Base-by-base conservation (phyloP, 1,284 basidiomycete species). In the Volvariella volvacea region DNA sequence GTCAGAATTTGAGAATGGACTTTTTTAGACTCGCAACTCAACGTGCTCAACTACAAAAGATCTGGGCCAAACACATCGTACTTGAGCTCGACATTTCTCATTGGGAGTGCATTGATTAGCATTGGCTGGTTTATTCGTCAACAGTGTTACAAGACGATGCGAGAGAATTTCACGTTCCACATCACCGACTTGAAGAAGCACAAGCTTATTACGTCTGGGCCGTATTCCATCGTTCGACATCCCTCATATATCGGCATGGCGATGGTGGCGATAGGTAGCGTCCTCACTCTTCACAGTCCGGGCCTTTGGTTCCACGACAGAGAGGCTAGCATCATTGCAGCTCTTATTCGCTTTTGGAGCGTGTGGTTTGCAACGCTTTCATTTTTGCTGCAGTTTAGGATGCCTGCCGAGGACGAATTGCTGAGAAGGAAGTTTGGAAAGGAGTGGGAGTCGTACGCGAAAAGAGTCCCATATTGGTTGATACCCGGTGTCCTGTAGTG, bases 211-310 rank as follows among this genome's bases (percentile, higher is more conserved):
- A 63, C 57, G 1, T 12, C 42, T 0, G 60, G 59, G 2, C 41
- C 41, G 21, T 63, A 63, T 48, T 30, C 47, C 2, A 7, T 60
- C 32, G 58, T 63, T 4, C 52, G 62, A 0, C 58, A 64, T 48
- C 61, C 62, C 8, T 51, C 56, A 6, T 63, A 63, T 33, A 53
- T 50, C 0, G 59, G 46, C 8, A 12, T 4, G 19, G 3, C 21
- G 4, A 15, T 21, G 6, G 31, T 16, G 3, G 9, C 4, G 12
- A 7, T 34, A 10, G 41, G 41, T 6, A 4, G 6, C 3, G 4
- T 34, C 19, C 3, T 32, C 4, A 21, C 25, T 22, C 34, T 36
- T 12, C 21, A n/a, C 4, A n/a, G 8, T 10, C 28, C 4, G 10
- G n/a, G n/a, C n/a, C n/a, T n/a, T n/a, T n/a, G n/a, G n/a, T n/a